phyloP scores from a whole-genome alignment of 345 rosid species.

The Populus tremula region DNA sequence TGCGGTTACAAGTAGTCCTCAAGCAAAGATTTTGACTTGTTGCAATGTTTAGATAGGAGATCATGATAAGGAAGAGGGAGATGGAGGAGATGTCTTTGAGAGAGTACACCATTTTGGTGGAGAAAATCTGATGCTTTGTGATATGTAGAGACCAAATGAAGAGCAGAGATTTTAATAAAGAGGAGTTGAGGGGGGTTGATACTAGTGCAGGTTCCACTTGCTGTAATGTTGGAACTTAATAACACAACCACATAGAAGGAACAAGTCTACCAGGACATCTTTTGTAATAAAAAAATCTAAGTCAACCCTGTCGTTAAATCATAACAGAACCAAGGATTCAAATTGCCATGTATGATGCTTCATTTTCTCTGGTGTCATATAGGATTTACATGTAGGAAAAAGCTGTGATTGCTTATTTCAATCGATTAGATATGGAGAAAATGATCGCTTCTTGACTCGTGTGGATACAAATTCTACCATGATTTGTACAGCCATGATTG shows the following conservation, averaged over 20 bases:
- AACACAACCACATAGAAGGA: not conserved
- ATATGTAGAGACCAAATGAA: not conserved
- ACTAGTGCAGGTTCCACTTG: not conserved
- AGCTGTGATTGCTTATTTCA: not conserved
- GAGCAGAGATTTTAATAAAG: not conserved
- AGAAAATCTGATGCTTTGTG: not conserved
- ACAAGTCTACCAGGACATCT: not conserved
- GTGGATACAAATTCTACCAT: not conserved
- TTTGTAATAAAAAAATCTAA: not conserved
- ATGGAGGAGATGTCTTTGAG: not conserved
- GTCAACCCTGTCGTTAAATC: not conserved
- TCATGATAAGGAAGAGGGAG: not conserved
- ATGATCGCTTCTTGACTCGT: not conserved
- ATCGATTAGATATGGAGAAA: not conserved
- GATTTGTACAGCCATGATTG: not conserved
- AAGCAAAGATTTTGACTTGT: constrained; percentile 26
- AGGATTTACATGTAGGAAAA: not conserved
- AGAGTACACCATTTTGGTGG: constrained; percentile 12
- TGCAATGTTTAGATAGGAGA: not conserved
- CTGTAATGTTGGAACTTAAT: not conserved
- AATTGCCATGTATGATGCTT: not conserved
- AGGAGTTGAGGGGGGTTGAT: not conserved
- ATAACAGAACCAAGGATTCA: not conserved
- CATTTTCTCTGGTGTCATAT: not conserved
- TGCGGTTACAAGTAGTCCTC: constrained; percentile 33